Base-by-base conservation (phyloP, 2,329 filamentous ascomycete genomes). In the Fonsecaea pedrosoi region DNA sequence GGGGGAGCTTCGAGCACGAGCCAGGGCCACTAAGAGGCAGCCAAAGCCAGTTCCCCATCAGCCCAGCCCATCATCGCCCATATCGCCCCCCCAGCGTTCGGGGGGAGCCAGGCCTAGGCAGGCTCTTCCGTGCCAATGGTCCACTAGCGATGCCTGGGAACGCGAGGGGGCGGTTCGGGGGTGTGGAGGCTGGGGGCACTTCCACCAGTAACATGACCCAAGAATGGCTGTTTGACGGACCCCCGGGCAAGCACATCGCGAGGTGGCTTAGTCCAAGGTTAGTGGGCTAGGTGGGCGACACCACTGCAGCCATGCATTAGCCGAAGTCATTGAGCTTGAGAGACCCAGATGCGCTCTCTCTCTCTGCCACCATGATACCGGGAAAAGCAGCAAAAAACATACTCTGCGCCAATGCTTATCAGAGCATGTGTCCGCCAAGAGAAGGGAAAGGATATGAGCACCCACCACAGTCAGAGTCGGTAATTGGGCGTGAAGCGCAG, bases 11-110 rank as follows among this genome's bases (percentile, higher is more conserved):
- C 25, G 25, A 25, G 25, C 42, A 35, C 38, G 58, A 65, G 58
- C 53, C 37, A 12, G 37, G 60, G 67, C 64, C 64, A 60, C 48
- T 7, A 50, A 30, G 25, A 48, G 34, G 42, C 7, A 56, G 67
- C 50, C 67, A 53, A 42, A 65, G 67, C 64, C 55, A 15, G 21
- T n/a, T 21, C n/a, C 6, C 48, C 54, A 25, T 15, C 37, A 42
- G 53, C 30, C 48, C 34, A 58, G 56, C 30, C 65, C 55, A 60
- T 50, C 18, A 42, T 37, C 35, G 35, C 35, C 35, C 35, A 12
- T 12, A 37, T 37, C 35, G 35, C 35, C 35, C 35, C 5, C 18
- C 3, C 45, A 48, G 15, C 1, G 45, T 50, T 50, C 45, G 45
- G 45, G 45, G 45, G 18, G 45, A 50, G 45, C 18, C 18, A 25